phyloP scores from a whole-genome alignment of 805 yeast genomes.

The Yarrowia sp. region DNA sequence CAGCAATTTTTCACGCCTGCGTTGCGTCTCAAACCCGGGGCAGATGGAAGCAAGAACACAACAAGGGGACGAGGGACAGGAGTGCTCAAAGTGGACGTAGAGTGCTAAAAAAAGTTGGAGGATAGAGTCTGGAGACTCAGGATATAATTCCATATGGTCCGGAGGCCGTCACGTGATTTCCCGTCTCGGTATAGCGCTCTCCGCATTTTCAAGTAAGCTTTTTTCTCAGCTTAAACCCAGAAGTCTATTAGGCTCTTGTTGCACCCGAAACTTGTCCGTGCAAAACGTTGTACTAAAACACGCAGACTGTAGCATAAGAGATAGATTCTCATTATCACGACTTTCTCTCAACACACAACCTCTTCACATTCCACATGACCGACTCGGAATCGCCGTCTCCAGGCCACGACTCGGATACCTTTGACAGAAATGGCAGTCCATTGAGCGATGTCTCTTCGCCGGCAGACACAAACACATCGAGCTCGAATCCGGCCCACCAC shows the following conservation, averaged over 20 bases:
- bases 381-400: slow-evolving; percentile 25
- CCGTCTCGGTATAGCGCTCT: background rate
- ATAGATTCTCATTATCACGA: slow-evolving; percentile 5
- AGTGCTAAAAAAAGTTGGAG: background rate
- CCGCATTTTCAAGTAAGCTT: background rate
- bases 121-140: background rate
- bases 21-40: slow-evolving; percentile 22
- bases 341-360: background rate
- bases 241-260: slow-evolving; percentile 12
- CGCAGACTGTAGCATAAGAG: slow-evolving; percentile 12
- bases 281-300: slow-evolving; percentile 25
- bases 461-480: background rate
- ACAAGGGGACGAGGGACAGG: background rate
- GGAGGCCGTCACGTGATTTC: background rate
- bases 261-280: slow-evolving; percentile 25
- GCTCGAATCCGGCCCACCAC: background rate
- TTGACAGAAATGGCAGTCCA: slow-evolving; percentile 17
- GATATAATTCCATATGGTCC: background rate
- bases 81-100: background rate
- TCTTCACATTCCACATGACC: background rate
- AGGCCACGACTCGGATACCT: slow-evolving; percentile 23
- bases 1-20: slow-evolving; percentile 25
- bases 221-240: background rate
- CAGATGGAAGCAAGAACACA: slow-evolving; percentile 10
- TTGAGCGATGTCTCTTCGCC: slow-evolving; percentile 12